These are phyloP conservation scores for Spinellus fusiger DNA, from an alignment of 192 early-diverging fungal species.

Conservation along the genomic window DNA sequence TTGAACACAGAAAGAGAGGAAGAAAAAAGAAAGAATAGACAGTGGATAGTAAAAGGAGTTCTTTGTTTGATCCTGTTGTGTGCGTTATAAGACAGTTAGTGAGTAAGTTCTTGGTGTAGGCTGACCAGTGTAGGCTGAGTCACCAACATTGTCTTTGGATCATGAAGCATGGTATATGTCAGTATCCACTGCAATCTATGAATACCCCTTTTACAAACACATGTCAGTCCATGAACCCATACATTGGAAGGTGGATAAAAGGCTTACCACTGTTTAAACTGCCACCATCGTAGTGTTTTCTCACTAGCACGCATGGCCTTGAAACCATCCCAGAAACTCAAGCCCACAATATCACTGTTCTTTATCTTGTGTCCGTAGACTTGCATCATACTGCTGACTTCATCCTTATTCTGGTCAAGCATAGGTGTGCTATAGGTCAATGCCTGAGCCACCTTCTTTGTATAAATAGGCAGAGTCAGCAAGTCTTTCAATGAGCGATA, in stretches of 20 bases:
- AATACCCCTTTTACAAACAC: conserved; percentile 2
- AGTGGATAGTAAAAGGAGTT: neutral
- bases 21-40: too few species aligned
- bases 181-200: conserved; percentile 24
- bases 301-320: conserved; percentile 10
- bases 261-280: conserved; percentile 14
- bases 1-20: too few species aligned
- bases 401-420: conserved; percentile 6
- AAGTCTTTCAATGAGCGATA: conserved; percentile 30
- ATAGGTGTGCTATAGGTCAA: conserved; percentile 15
- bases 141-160: conserved; percentile 20
- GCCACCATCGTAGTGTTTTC: conserved; percentile 17
- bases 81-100: neutral
- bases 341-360: conserved; percentile 7
- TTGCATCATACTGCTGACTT: neutral
- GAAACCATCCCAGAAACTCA: conserved; percentile 29
- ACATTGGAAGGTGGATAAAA: neutral
- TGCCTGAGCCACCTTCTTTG: conserved; percentile 7
- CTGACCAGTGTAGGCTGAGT: conserved; percentile 12
- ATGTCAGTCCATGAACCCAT: neutral
- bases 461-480: conserved; percentile 30
- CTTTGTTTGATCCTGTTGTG: neutral
- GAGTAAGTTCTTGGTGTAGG: neutral
- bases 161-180: conserved; percentile 29
- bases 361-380: conserved; percentile 1